phyloP scores from a whole-genome alignment of 225 moss, liverwort and hornwort genomes.

The Straminergon stramineum region DNA sequence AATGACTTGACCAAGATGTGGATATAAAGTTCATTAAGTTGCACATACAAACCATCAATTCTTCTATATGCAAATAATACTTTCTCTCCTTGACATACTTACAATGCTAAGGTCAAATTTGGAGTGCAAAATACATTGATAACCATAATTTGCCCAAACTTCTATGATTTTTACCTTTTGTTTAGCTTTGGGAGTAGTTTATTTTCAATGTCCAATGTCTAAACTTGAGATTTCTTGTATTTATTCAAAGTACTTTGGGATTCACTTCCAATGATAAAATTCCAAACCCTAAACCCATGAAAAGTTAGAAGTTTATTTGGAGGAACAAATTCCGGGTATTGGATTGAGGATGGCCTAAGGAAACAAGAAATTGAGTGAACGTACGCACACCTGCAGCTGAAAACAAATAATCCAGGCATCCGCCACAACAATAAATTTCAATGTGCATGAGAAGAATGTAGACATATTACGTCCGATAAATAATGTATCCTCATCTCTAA shows the following conservation, averaged over 20 bases:
- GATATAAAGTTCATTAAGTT: not conserved
- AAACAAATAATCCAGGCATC: not conserved
- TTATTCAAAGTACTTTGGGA: not conserved
- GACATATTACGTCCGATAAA: not conserved
- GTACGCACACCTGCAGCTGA: not conserved
- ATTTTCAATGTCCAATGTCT: not conserved
- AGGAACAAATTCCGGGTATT: not conserved
- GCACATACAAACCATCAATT: not conserved
- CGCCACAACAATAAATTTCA: not conserved
- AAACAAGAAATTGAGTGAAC: not conserved
- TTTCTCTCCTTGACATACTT: rapidly evolving
- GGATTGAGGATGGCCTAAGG: not conserved
- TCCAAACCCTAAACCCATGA: not conserved
- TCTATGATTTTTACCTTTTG: not conserved
- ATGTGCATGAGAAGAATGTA: not conserved
- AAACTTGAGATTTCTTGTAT: not conserved
- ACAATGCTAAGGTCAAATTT: not conserved
- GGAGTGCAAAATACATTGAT: not conserved
- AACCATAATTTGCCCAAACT: not conserved
- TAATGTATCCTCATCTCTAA: not conserved
- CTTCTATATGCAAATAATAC: not conserved
- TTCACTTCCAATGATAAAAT: not conserved
- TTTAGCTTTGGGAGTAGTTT: not conserved
- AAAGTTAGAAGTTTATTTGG: not conserved
- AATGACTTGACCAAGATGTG: not conserved